Conservation (phyloP, 768 basidiomycete species). For the Leccinum disarticulatum region DNA sequence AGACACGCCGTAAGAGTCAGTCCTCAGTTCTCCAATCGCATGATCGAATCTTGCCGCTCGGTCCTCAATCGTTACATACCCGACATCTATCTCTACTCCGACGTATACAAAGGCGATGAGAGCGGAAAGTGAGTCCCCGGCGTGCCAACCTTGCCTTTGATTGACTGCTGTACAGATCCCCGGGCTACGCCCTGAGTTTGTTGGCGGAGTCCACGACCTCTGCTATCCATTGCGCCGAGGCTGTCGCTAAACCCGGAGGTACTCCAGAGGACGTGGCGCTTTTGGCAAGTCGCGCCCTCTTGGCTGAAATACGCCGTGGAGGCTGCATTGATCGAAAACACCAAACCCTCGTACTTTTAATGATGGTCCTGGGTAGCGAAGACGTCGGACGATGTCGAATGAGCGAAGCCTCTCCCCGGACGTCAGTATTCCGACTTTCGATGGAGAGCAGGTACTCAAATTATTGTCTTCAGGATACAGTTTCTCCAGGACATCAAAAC, state of each 20-base stretch:
- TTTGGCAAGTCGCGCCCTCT: conserved; percentile 71
- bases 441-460: conserved; percentile 4
- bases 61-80: conserved; percentile 95
- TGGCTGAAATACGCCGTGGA: conserved; percentile 76
- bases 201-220: conserved; percentile 92
- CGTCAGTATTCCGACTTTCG: conserved; percentile 50
- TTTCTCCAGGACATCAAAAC: conserved; percentile 79
- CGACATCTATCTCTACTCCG: conserved; percentile 97
- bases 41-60: conserved; percentile 93
- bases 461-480: conserved; percentile 65
- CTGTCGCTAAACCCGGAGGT: conserved; percentile 75
- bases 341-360: conserved; percentile 78
- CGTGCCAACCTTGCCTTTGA: not conserved
- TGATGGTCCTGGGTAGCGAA: conserved; percentile 97
- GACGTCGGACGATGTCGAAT: conserved; percentile 91
- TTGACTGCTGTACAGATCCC: conserved; percentile 59
- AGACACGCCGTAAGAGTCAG: conserved; percentile 96
- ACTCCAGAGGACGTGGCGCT: conserved; percentile 93
- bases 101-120: conserved; percentile 96
- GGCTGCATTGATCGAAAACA: conserved; percentile 92
- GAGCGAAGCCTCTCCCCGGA: conserved; percentile 78
- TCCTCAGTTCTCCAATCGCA: conserved; percentile 95
- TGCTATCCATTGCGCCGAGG: conserved; percentile 84
- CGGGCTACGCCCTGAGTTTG: conserved; percentile 90
- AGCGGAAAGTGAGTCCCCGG: conserved; percentile 80